These are phyloP conservation scores for Paracamarosporium sp. DNA, from an alignment of 2,329 filamentous ascomycete genomes.

Conservation along the genomic window DNA sequence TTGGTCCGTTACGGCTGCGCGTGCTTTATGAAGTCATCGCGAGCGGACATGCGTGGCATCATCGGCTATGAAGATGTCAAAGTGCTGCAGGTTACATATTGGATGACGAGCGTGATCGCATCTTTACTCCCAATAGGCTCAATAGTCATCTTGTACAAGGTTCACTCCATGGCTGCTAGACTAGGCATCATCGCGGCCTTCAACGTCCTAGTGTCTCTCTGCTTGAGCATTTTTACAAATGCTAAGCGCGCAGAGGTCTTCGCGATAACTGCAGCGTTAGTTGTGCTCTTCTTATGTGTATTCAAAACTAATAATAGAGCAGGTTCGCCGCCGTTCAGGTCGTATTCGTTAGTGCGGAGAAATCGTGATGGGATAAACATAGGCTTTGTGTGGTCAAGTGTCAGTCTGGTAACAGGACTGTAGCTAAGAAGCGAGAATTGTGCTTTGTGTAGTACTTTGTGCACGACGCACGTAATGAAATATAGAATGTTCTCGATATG, in stretches of 20 bases:
- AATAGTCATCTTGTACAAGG: background rate
- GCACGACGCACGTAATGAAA: background rate
- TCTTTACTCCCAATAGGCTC: conserved; percentile 8
- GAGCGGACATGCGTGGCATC: background rate
- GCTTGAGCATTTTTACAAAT: conserved; percentile 14
- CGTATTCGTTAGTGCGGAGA: conserved; percentile 1
- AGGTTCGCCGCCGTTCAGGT: conserved; percentile 7
- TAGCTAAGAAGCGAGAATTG: background rate
- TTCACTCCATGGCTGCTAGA: background rate
- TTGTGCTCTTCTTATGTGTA: background rate
- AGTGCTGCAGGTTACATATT: conserved; percentile 4
- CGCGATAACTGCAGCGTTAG: conserved; percentile 19
- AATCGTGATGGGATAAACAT: background rate
- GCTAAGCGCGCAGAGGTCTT: conserved; percentile 19
- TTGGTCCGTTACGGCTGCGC: background rate
- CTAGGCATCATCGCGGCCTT: conserved; percentile 18
- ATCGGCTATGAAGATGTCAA: background rate
- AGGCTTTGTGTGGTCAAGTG: background rate
- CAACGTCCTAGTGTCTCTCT: conserved; percentile 14
- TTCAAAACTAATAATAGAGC: background rate
- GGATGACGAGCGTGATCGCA: conserved; percentile 10
- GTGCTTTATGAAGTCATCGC: background rate
- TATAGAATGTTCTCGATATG: background rate
- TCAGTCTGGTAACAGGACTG: no score
- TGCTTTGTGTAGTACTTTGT: no score